phyloP scores from a whole-genome alignment of 768 basidiomycete species.

The Obba rivulosa region DNA sequence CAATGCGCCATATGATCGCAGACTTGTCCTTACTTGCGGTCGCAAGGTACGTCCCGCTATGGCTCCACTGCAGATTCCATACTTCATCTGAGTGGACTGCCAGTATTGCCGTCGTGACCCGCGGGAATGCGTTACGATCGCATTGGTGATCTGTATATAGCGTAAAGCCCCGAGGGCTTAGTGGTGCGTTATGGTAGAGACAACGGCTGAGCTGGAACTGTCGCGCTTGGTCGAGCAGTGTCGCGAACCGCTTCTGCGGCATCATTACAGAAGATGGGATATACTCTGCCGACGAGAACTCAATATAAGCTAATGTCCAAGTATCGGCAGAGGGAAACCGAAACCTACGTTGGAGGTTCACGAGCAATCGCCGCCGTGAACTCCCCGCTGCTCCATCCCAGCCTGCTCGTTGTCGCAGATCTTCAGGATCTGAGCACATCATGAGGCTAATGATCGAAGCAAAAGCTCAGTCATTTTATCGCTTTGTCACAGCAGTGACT shows the following conservation, averaged over 20 bases:
- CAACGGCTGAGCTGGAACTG: constrained; percentile 76
- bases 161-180: constrained; percentile 58
- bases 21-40: constrained; percentile 84
- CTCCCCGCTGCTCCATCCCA: constrained; percentile 88
- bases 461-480: neutral
- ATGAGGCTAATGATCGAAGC: constrained; percentile 52
- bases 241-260: constrained; percentile 80
- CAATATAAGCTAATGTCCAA: neutral
- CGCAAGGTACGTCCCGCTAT: constrained; percentile 78
- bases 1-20: constrained; percentile 85
- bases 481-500: constrained; percentile 3
- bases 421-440: constrained; percentile 86
- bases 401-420: constrained; percentile 70
- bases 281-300: constrained; percentile 49
- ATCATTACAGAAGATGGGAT: constrained; percentile 93
- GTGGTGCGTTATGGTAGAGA: constrained; percentile 78
- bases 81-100: constrained; percentile 90
- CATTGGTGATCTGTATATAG: constrained; percentile 86
- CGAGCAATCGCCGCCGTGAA: constrained; percentile 73
- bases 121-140: constrained; percentile 76
- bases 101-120: constrained; percentile 77
- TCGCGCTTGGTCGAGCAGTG: constrained; percentile 82
- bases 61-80: constrained; percentile 95
- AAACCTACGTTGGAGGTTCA: constrained; percentile 72
- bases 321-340: neutral